Conservation (phyloP, 2,329 filamentous ascomycete species). For the Claviceps pazoutovae region DNA sequence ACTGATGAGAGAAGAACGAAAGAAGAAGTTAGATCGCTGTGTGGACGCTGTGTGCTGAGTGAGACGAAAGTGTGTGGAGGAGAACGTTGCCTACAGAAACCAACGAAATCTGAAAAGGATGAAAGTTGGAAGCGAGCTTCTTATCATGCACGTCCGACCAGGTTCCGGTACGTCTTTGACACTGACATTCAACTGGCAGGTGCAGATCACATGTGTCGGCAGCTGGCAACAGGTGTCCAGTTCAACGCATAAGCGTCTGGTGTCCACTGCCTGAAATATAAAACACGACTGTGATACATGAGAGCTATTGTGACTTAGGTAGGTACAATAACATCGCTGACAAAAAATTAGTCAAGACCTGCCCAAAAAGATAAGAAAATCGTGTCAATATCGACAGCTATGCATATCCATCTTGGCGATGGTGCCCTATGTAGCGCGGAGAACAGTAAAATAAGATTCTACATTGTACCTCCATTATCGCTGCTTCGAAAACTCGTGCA, state of each 20-base stretch:
- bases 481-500: background rate
- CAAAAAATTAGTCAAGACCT: background rate
- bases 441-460: background rate
- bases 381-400: background rate
- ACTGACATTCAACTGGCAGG: background rate
- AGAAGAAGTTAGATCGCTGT: background rate
- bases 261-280: background rate
- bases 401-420: background rate
- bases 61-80: background rate
- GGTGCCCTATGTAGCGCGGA: too few relatives aligned
- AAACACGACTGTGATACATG: background rate
- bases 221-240: background rate
- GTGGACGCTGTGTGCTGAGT: conserved; percentile 1
- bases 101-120: background rate
- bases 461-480: background rate
- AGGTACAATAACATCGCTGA: background rate
- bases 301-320: too few relatives aligned
- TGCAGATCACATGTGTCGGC: background rate
- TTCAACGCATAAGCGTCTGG: background rate
- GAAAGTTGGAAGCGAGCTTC: background rate
- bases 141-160: background rate
- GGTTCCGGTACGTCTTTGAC: background rate
- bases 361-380: background rate
- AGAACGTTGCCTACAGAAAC: background rate
- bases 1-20: background rate